Evolutionary conservation across 2,329 filamentous ascomycete genomes (phyloP).

Genomic region (Colletotrichum sp.): DNA sequence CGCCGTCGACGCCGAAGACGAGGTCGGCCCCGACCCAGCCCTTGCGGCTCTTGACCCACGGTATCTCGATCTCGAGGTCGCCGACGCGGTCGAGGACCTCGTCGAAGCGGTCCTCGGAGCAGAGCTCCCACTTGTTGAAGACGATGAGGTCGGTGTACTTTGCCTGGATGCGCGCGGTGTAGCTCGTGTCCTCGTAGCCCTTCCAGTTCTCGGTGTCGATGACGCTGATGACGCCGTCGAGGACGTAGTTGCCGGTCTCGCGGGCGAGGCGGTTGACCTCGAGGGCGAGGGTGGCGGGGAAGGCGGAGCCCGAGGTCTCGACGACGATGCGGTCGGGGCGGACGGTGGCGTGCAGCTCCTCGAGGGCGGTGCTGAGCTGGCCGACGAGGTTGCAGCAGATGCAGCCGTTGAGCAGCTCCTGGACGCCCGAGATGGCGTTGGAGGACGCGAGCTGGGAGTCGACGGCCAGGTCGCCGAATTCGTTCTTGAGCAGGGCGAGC

Average conservation of each 20-base stretch:
- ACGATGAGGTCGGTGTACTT: conserved; percentile 89
- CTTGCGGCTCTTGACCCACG: conserved; percentile 84
- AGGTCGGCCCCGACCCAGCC: conserved; percentile 81
- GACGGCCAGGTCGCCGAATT: conserved; percentile 93
- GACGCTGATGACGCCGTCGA: conserved; percentile 89
- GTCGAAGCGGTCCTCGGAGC: conserved; percentile 76
- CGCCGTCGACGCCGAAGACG: conserved; percentile 87
- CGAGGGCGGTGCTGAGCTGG: conserved; percentile 80
- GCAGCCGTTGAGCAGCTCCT: conserved; percentile 93
- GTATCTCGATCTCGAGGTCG: conserved; percentile 79
- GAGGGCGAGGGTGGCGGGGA: conserved; percentile 87
- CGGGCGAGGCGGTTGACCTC: conserved; percentile 82
- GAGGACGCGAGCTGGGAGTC: conserved; percentile 90
- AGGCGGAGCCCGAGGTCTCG: conserved; percentile 89
- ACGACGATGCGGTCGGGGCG: conserved; percentile 86
- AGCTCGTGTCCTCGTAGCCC: conserved; percentile 89
- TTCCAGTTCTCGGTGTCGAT: conserved; percentile 96
- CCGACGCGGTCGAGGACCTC: conserved; percentile 79
- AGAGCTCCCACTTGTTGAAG: conserved; percentile 90
- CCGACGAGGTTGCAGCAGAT: conserved; percentile 99
- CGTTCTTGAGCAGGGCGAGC: conserved; percentile 95
- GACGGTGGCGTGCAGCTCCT: conserved; percentile 66
- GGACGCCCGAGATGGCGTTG: conserved; percentile 84
- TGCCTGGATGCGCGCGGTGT: conserved; percentile 87
- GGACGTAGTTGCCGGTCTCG: conserved; percentile 72